A percentile compares a stretch with the other conserved stretches of the same genome.
Conservation (phyloP, 2,329 filamentous ascomycete species). For the Alternaria arborescens region DNA sequence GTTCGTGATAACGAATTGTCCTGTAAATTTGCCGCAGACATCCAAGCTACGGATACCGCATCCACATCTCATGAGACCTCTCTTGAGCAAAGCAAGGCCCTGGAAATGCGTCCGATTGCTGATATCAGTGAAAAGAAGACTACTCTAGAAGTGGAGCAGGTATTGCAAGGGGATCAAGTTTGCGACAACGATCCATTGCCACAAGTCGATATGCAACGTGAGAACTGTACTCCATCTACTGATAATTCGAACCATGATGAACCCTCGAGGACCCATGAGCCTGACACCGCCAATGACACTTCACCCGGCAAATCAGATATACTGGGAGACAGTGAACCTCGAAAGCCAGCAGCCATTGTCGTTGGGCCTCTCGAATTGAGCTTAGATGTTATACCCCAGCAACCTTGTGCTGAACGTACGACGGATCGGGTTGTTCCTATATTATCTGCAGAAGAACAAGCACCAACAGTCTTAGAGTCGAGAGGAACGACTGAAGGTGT, state of each 20-base stretch:
- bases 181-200: background rate
- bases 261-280: background rate
- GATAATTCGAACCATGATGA: background rate
- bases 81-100: background rate
- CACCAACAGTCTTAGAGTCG: background rate
- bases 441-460: background rate
- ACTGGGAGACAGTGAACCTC: background rate
- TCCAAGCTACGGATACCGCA: background rate
- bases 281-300: background rate
- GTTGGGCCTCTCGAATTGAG: too few species aligned
- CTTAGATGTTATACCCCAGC: background rate
- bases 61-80: background rate
- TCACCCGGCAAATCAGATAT: background rate
- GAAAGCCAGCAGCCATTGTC: background rate
- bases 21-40: background rate
- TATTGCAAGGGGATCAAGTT: background rate
- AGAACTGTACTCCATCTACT: background rate
- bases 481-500: background rate
- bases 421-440: background rate
- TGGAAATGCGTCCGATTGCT: background rate
- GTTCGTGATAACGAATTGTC: constrained; percentile 1
- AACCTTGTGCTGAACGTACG: background rate
- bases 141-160: background rate
- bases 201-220: background rate
- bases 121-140: background rate